A percentile compares a stretch with the other conserved stretches of the same genome.
Evolutionary conservation across 371 early-diverging fungal genomes (phyloP).

Genomic region (Actinomortierella ambigua): DNA sequence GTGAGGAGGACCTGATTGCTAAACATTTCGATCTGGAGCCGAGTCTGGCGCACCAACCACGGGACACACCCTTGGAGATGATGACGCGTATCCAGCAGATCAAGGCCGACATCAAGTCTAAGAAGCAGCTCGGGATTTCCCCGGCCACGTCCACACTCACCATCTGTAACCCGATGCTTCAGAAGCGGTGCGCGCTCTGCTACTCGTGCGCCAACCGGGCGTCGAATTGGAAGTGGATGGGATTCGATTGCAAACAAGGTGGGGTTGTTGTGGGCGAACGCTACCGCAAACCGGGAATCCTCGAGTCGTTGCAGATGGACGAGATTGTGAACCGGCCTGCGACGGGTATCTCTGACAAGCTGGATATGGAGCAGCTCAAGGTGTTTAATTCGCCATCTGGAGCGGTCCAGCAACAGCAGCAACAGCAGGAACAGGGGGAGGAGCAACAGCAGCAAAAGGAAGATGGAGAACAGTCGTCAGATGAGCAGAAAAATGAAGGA

Average conservation of each 20-base stretch:
- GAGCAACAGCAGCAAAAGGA: not conserved
- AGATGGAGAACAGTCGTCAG: not conserved
- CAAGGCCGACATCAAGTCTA: constrained; percentile 51
- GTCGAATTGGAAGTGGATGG: constrained; percentile 64
- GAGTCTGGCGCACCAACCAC: constrained; percentile 18
- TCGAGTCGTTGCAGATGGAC: constrained; percentile 43
- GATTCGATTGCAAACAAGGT: constrained; percentile 59
- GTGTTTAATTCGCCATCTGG: constrained; percentile 29
- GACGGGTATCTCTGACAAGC: constrained; percentile 20
- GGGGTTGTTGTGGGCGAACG: constrained; percentile 43
- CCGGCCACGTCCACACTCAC: not conserved
- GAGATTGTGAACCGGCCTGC: constrained; percentile 40
- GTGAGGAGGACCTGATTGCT: constrained; percentile 66
- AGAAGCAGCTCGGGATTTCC: constrained; percentile 48
- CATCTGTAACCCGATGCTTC: constrained; percentile 33
- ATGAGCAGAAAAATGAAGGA: not conserved
- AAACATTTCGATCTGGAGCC: constrained; percentile 65
- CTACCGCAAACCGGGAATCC: constrained; percentile 37
- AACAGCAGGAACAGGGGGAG: not conserved
- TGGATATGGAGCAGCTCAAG: constrained; percentile 17
- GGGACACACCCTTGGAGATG: constrained; percentile 51
- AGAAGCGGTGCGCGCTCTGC: constrained; percentile 57
- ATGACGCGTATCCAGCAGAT: constrained; percentile 64
- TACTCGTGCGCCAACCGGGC: constrained; percentile 62
- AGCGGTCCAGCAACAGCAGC: constrained; percentile 15